A percentile compares a stretch with the other conserved stretches of the same genome.
Evolutionary conservation across 2,329 filamentous ascomycete species (phyloP).

Genomic region (Emergomyces pasteurianus): DNA sequence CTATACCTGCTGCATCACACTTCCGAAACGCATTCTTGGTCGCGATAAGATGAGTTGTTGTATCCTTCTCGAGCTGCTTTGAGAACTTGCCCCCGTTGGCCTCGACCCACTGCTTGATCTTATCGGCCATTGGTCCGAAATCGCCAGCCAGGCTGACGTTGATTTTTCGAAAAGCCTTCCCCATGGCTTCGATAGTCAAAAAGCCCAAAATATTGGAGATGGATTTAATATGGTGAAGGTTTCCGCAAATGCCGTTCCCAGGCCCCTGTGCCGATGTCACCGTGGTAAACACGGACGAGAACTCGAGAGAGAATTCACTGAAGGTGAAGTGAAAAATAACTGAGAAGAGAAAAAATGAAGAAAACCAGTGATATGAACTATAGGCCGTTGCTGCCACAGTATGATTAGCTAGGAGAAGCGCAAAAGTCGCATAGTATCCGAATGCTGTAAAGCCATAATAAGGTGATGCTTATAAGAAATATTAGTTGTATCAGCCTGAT

Average conservation of each 20-base stretch:
- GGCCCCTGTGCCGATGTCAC: too few species aligned
- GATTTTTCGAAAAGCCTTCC: slow-evolving; percentile 39
- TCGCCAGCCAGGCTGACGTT: slow-evolving; percentile 48
- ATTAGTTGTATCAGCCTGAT: neutral
- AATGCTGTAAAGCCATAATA: neutral
- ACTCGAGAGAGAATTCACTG: neutral
- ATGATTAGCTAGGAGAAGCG: neutral
- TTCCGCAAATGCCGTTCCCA: neutral
- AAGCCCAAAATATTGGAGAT: neutral
- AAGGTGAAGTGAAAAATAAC: neutral
- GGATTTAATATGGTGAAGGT: neutral
- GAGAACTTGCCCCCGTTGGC: slow-evolving; percentile 49
- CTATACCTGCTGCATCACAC: slow-evolving; percentile 29
- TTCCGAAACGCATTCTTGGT: slow-evolving; percentile 49
- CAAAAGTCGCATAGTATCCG: neutral
- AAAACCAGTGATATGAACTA: neutral
- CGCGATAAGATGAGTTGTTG: slow-evolving; percentile 59
- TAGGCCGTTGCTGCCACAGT: neutral
- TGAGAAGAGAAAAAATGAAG: neutral
- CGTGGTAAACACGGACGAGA: too few species aligned
- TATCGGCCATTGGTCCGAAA: slow-evolving; percentile 41
- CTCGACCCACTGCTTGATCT: slow-evolving; percentile 55
- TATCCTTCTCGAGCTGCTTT: slow-evolving; percentile 37
- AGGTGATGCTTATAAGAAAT: neutral
- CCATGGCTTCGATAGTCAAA: slow-evolving; percentile 16